These are phyloP conservation scores for Rhodamnia argentea DNA, from an alignment of 345 rosid species.

Conservation along the genomic window DNA sequence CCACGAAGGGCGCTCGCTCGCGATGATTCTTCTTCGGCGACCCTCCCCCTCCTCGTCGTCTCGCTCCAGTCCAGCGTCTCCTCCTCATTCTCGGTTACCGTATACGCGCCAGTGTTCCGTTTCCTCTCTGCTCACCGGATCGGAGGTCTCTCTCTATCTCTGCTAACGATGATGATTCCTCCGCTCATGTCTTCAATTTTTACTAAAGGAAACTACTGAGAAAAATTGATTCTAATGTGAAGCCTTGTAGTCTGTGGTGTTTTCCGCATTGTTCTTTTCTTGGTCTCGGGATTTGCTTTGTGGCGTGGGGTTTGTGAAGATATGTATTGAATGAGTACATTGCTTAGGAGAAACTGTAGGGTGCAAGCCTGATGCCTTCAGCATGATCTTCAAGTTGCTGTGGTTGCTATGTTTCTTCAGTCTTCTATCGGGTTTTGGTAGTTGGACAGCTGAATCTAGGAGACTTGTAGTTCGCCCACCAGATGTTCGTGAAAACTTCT, in stretches of 20 bases:
- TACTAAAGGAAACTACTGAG: neutral
- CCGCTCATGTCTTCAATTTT: neutral
- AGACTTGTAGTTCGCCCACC: neutral
- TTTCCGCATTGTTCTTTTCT: neutral
- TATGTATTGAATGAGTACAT: neutral
- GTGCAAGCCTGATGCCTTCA: neutral
- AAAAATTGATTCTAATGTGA: no score
- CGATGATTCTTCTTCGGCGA: neutral
- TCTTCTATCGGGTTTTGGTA: neutral
- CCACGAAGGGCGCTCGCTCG: neutral
- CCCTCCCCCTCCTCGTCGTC: neutral
- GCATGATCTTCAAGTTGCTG: neutral
- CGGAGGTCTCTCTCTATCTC: neutral
- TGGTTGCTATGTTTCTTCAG: neutral
- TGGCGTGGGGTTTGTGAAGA: neutral
- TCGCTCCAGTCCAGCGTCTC: neutral
- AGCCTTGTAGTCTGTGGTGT: neutral
- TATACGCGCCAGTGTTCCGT: neutral
- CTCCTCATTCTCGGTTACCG: neutral
- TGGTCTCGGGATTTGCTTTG: neutral
- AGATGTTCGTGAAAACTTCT: neutral
- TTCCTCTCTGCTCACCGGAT: neutral
- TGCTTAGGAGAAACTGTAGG: neutral
- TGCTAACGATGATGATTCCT: neutral
- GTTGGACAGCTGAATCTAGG: neutral